Conservation (phyloP, 495 filamentous ascomycete species). For the Talaromyces thailandensis region DNA sequence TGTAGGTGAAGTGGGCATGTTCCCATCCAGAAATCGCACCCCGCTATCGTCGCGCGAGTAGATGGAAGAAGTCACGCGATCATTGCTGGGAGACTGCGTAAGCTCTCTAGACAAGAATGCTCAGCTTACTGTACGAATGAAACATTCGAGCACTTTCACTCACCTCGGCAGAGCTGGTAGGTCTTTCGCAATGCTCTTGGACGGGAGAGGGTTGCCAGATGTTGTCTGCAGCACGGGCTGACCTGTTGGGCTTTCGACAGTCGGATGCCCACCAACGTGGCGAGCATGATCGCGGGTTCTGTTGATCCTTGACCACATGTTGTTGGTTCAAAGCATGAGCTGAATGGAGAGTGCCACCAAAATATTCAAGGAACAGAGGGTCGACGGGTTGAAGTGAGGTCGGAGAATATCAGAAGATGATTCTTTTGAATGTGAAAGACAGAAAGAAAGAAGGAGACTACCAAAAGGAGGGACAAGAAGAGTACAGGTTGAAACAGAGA, state of each 20-base stretch:
- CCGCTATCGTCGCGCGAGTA: conserved; percentile 17
- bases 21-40: conserved; percentile 11
- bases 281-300: neutral
- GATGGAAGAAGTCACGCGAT: conserved; percentile 17
- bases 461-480: conserved; percentile 7
- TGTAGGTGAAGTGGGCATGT: neutral
- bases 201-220: neutral
- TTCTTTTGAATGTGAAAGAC: neutral
- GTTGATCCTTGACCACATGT: conserved; percentile 36
- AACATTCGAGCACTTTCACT: conserved; percentile 9
- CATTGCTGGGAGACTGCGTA: conserved; percentile 2
- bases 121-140: neutral
- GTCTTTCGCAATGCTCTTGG: conserved; percentile 16
- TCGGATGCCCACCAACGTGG: neutral
- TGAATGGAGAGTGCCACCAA: neutral
- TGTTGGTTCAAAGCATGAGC: conserved; percentile 6
- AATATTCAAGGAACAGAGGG: neutral
- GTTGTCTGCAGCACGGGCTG: neutral
- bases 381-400: neutral
- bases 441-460: conserved; percentile 5
- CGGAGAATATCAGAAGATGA: neutral
- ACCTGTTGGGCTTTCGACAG: neutral
- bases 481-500: neutral
- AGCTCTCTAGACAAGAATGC: neutral
- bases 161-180: conserved; percentile 35